Percentiles rank a stretch among this genome's conserved stretches.
phyloP scores from a whole-genome alignment of 1,284 basidiomycete genomes.

The Moniliophthora roreri region DNA sequence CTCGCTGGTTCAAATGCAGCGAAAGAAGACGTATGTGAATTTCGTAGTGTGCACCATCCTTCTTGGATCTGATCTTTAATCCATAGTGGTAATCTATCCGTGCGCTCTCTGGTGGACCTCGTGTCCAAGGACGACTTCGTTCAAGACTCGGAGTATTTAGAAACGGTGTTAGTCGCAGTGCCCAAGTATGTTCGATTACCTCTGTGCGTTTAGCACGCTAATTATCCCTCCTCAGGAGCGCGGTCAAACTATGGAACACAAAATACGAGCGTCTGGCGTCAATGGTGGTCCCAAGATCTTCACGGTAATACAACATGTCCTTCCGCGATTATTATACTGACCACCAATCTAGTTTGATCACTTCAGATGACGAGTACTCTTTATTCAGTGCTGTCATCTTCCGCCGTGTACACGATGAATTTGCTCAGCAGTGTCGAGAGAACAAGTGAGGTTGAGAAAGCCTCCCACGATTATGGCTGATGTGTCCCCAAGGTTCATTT shows the following conservation, averaged over 20 bases:
- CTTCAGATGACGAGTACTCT: constrained; percentile 87
- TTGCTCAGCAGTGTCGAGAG: constrained; percentile 92
- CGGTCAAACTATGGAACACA: constrained; percentile 84
- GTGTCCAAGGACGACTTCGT: constrained; percentile 85
- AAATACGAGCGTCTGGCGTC: constrained; percentile 87
- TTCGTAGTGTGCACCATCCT: constrained; percentile 8
- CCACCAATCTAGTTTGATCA: constrained; percentile 49
- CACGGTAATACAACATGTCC: constrained; percentile 53
- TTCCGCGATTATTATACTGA: constrained; percentile 10
- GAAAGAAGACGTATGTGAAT: constrained; percentile 82
- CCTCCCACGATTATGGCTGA: not conserved
- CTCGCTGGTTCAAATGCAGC: constrained; percentile 88
- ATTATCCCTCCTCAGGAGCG: constrained; percentile 51
- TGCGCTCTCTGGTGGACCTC: constrained; percentile 84
- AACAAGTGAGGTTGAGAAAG: constrained; percentile 70
- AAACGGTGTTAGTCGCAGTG: constrained; percentile 92
- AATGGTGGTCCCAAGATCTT: constrained; percentile 97
- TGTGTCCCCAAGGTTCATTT: constrained; percentile 63
- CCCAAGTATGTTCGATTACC: constrained; percentile 77
- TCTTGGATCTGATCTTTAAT: constrained; percentile 14
- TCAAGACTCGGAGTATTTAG: constrained; percentile 89
- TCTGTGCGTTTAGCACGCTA: constrained; percentile 13
- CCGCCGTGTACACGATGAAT: constrained; percentile 90
- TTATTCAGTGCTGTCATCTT: constrained; percentile 92
- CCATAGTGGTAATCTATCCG: constrained; percentile 88